Evolutionary conservation across 2,329 filamentous ascomycete species (phyloP), one percentile per base, ranked within the genome.

Genomic region (Penicillium hesseltinei): DNA sequence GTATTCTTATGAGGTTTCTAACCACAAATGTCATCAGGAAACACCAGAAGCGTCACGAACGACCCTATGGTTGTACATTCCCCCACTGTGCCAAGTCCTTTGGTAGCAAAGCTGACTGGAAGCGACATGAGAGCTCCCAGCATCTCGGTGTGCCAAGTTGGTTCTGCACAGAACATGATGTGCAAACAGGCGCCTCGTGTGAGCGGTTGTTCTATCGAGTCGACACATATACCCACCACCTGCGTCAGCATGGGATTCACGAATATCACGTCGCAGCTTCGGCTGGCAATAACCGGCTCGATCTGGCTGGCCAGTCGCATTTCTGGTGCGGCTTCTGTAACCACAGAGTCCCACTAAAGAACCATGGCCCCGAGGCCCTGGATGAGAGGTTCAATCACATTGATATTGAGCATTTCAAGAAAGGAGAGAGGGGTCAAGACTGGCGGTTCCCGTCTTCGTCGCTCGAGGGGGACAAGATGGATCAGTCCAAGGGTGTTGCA

Each of bases 51-150:
- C 85, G 92, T 1, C 92, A 97, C 71, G 81, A 84, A 8, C 87
- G 86, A 62, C 92, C 91, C 0, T 96, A 93, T 61, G 87, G 86
- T 13, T 97, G 92, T 73, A 96, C 91, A 0, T 89, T 87, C 62
- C 74, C 79, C 9, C 74, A 77, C 31, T 96, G 92, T 68, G 73
- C 75, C 48, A 92, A 91, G 68, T 79, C 71, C 0, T 96, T 96
- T 64, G 92, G 92, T n/a, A 92, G 89, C 73, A 96, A 96, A 70
- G 92, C 91, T 58, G 92, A 97, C 73, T 97, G 86, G 92, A 96
- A 95, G 71, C 85, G 92, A 1, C 92, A 97, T 68, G 93, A 97
- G 69, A 88, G 86, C 62, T 86, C 84, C 17, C 89, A 93, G 67
- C 92, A 96, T 71, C 85, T 84, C 59, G 84, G 88, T 57, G 73